phyloP scores from a whole-genome alignment of 1,284 basidiomycete genomes.

The Sporisorium scitamineum region DNA sequence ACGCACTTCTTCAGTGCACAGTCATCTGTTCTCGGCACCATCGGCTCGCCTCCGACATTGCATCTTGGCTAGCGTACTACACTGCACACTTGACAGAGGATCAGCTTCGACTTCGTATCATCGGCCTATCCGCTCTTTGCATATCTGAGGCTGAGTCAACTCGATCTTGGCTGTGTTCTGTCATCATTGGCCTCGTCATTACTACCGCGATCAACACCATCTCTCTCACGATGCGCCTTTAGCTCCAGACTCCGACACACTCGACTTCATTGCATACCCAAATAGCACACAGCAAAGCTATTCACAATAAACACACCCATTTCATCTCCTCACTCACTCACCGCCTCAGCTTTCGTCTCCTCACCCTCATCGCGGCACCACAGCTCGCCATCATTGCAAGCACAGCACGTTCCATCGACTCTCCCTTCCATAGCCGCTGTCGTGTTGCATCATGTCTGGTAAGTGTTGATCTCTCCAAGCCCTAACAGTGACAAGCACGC shows the following conservation, averaged over 20 bases:
- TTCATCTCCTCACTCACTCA: neutral
- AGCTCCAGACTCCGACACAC: constrained; percentile 3
- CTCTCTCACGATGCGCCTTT: constrained; percentile 25
- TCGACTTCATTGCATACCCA: constrained; percentile 3
- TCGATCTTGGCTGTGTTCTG: neutral
- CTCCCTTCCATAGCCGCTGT: neutral
- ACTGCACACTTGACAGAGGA: neutral
- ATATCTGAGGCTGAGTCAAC: constrained; percentile 16
- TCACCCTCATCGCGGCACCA: neutral
- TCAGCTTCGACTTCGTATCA: neutral
- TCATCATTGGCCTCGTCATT: constrained; percentile 1
- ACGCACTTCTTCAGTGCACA: neutral
- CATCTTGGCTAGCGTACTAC: neutral
- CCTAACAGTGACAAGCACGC: neutral
- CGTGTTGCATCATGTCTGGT: constrained; percentile 28
- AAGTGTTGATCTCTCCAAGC: constrained; percentile 5
- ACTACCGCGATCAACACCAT: constrained; percentile 17
- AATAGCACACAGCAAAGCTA: neutral
- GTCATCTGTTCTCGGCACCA: neutral
- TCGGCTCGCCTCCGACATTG: constrained; percentile 26
- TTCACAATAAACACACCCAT: neutral
- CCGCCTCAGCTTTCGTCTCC: constrained; percentile 2
- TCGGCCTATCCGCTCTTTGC: constrained; percentile 20
- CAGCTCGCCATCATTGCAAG: neutral
- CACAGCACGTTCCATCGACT: neutral